Conservation (phyloP, 306 rosid species). For the Acacia crassicarpa region DNA sequence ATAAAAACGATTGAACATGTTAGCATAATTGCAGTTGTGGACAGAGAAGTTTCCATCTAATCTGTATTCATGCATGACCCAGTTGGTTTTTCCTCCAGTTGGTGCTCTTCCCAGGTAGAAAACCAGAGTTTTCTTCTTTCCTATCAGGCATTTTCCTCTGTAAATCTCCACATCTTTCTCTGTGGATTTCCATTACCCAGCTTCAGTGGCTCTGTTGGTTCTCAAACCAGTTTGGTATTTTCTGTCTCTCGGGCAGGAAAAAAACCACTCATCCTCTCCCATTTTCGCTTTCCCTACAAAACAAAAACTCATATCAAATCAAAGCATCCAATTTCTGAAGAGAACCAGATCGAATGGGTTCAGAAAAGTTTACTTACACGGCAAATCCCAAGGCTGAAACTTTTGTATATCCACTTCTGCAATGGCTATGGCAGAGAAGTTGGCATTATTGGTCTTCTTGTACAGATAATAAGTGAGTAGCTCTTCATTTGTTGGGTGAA, state of each 20-base stretch:
- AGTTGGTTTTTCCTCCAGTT: slow-evolving; percentile 47
- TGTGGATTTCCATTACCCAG: background rate
- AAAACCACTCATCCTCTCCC: background rate
- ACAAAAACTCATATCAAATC: background rate
- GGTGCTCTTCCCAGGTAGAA: slow-evolving; percentile 69
- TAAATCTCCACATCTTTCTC: slow-evolving; percentile 54
- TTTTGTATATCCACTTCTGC: slow-evolving; percentile 47
- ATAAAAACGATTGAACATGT: background rate
- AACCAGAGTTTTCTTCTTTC: slow-evolving; percentile 92
- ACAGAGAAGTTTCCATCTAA: slow-evolving; percentile 71
- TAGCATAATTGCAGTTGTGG: slow-evolving; percentile 27
- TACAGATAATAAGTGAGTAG: slow-evolving; percentile 45
- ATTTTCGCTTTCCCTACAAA: slow-evolving; percentile 42
- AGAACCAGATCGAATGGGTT: background rate
- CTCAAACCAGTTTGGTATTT: background rate
- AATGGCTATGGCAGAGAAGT: slow-evolving; percentile 53
- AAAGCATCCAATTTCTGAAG: background rate
- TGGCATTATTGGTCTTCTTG: slow-evolving; percentile 44
- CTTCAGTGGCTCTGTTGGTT: background rate
- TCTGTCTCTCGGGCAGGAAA: background rate
- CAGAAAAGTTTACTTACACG: slow-evolving; percentile 31
- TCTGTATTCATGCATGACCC: slow-evolving; percentile 96
- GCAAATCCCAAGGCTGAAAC: slow-evolving; percentile 53
- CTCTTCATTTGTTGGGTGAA: slow-evolving; percentile 43
- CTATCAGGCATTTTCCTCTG: slow-evolving; percentile 73